A percentile compares a stretch with the other conserved stretches of the same genome.
Evolutionary conservation across 441 rosid genomes (phyloP).

Genomic region (Populus hybrid): DNA sequence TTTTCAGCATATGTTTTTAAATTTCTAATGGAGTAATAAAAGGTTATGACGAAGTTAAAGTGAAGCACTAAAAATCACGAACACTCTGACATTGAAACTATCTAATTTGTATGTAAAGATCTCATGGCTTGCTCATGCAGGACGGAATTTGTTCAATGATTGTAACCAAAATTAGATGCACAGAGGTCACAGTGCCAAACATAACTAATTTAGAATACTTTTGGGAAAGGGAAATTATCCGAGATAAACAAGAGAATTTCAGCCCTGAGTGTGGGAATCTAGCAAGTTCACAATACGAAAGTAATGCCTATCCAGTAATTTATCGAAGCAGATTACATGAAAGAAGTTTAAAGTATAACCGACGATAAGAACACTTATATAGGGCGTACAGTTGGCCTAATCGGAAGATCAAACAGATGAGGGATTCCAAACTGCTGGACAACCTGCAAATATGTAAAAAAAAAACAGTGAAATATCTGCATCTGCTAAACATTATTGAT

Average conservation of each 20-base stretch:
- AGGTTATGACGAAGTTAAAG: background rate
- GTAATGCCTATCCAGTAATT: background rate
- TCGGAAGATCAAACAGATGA: slow-evolving; percentile 95
- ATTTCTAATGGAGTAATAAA: background rate
- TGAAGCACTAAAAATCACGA: background rate
- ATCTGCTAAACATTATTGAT: background rate
- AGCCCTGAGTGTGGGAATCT: background rate
- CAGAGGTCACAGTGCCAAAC: background rate
- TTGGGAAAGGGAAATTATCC: background rate
- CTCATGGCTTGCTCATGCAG: background rate
- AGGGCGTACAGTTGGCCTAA: slow-evolving; percentile 72
- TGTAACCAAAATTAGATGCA: background rate
- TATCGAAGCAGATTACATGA: background rate
- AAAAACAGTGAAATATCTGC: slow-evolving; percentile 17
- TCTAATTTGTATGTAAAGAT: slow-evolving; percentile 7
- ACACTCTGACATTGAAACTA: background rate
- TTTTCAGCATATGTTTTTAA: slow-evolving; percentile 3
- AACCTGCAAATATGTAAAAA: slow-evolving; percentile 48
- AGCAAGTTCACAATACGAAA: background rate
- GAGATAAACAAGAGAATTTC: background rate
- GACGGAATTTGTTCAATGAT: background rate
- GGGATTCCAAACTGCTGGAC: slow-evolving; percentile 96
- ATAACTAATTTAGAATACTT: background rate
- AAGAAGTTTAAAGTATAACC: background rate
- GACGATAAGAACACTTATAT: slow-evolving; percentile 15